Percentiles rank a stretch among this genome's conserved stretches.
Evolutionary conservation across 352 stramenopile species (phyloP).

Genomic region (Phytopythium delawarense): DNA sequence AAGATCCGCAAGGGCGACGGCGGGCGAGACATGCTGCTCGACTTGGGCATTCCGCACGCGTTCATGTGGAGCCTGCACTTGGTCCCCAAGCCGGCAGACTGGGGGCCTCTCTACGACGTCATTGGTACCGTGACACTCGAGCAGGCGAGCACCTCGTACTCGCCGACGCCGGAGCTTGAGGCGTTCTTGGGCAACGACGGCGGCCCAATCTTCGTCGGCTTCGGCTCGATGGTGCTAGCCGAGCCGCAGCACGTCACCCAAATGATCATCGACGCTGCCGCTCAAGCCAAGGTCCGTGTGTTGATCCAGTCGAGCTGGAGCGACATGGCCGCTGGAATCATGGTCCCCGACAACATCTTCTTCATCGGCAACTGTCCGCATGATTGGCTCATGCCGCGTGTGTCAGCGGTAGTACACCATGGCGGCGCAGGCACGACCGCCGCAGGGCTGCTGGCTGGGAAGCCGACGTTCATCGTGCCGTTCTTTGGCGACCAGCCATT

Average conservation of each 20-base stretch:
- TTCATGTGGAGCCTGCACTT: constrained; percentile 90
- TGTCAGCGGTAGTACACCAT: constrained; percentile 83
- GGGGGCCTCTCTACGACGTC: constrained; percentile 84
- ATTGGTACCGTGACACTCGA: constrained; percentile 78
- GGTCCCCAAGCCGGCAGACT: constrained; percentile 88
- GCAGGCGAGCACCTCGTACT: constrained; percentile 37
- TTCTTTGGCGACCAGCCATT: constrained; percentile 96
- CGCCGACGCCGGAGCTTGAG: constrained; percentile 45
- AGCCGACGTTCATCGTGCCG: constrained; percentile 92
- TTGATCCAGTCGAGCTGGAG: constrained; percentile 91
- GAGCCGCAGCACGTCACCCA: constrained; percentile 61
- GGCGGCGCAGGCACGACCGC: constrained; percentile 89
- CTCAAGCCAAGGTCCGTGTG: constrained; percentile 60
- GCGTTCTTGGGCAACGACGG: constrained; percentile 58
- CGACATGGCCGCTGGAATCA: constrained; percentile 52
- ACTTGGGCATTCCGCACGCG: constrained; percentile 75
- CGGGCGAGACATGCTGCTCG: constrained; percentile 48
- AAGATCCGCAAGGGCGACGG: constrained; percentile 64
- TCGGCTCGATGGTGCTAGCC: constrained; percentile 92
- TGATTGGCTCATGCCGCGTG: constrained; percentile 90
- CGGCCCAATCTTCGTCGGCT: constrained; percentile 92
- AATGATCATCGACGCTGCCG: constrained; percentile 85
- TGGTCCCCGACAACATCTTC: constrained; percentile 51
- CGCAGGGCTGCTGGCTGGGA: constrained; percentile 84
- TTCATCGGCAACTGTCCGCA: constrained; percentile 76